Base-by-base conservation (phyloP, 1,139 yeast species). In the Yamadazyma jaroonii region DNA sequence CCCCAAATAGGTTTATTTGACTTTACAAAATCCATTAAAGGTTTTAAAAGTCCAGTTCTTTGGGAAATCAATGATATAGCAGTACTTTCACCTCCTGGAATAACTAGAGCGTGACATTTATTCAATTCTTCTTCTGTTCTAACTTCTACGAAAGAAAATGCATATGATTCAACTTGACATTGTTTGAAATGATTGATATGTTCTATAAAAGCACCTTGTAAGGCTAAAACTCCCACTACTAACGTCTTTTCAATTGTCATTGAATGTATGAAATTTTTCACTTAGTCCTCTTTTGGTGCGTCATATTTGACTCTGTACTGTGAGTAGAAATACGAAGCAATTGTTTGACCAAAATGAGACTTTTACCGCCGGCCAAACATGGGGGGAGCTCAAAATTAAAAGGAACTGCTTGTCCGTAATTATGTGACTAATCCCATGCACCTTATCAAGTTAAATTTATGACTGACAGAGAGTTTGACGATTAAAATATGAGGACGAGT, bases 31-130 rank as follows among this genome's bases (percentile, higher is more conserved):
- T 64, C 57, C 36, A 70, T 61, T 38, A 86, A 61, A 4, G 84
- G 84, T 25, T 70, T 69, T 12, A 82, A 60, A 50, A 86, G 55
- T 1, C 74, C 74, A 0, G 82, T 74, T 40, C 89, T 62, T 53
- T 83, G 82, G 1, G 94, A 85, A 30, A 85, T 78, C 29, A 83
- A 64, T 1, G 90, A 81, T 45, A 86, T 85, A 8, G 89, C 61
- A 0, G 95, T 85, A 36, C 88, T 80, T 57, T 86, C 95, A 11
- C 95, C 95, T 3, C 88, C 89, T 1, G 94, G 95, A 12, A 86
- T 73, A 17, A 86, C 79, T 29, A 86, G 59, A 0, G 84, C 86
- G 46, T 76, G 70, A 47, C 89, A 78, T 23, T 42, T 38, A 0
- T 43, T 55, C 12, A 86, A 64, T 42, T 83, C 77, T 14, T 60